These are phyloP conservation scores for Penicillium robsamsonii DNA, from an alignment of 495 filamentous ascomycete genomes.

Conservation along the genomic window DNA sequence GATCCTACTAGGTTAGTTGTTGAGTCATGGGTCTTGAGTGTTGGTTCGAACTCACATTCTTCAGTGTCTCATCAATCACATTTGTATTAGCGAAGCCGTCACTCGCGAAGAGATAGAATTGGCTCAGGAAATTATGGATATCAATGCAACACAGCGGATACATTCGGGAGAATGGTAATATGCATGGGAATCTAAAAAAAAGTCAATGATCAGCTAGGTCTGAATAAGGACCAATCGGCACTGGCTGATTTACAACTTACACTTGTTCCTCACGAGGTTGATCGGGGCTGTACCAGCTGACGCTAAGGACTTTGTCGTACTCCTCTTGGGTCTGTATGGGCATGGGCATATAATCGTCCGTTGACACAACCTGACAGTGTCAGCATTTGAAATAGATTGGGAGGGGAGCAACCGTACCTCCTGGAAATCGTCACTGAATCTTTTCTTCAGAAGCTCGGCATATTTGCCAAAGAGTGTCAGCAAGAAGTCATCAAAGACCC, in stretches of 20 bases:
- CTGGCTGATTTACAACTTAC: constrained; percentile 46
- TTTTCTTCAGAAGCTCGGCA: constrained; percentile 81
- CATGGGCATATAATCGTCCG: constrained; percentile 99
- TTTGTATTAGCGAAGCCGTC: constrained; percentile 86
- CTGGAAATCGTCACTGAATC: constrained; percentile 90
- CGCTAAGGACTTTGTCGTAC: constrained; percentile 90
- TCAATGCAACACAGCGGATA: constrained; percentile 97
- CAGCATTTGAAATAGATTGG: constrained; percentile 7
- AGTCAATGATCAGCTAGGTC: constrained; percentile 13
- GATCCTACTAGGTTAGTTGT: constrained; percentile 45
- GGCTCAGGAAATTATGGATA: constrained; percentile 92
- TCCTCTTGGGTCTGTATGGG: constrained; percentile 84
- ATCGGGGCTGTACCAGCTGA: constrained; percentile 89
- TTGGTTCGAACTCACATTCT: constrained; percentile 51
- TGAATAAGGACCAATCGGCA: not conserved
- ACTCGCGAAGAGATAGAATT: constrained; percentile 93
- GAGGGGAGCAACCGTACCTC: constrained; percentile 54
- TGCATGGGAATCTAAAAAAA: constrained; percentile 70
- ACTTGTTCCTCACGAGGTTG: constrained; percentile 69
- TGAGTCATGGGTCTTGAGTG: not conserved
- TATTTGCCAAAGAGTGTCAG: constrained; percentile 89
- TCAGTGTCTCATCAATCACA: constrained; percentile 85
- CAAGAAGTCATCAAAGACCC: constrained; percentile 74
- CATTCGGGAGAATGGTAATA: constrained; percentile 97
- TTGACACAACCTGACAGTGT: constrained; percentile 72